Conservation (phyloP, 2,329 filamentous ascomycete species). For the Endocalyx cinctus region DNA sequence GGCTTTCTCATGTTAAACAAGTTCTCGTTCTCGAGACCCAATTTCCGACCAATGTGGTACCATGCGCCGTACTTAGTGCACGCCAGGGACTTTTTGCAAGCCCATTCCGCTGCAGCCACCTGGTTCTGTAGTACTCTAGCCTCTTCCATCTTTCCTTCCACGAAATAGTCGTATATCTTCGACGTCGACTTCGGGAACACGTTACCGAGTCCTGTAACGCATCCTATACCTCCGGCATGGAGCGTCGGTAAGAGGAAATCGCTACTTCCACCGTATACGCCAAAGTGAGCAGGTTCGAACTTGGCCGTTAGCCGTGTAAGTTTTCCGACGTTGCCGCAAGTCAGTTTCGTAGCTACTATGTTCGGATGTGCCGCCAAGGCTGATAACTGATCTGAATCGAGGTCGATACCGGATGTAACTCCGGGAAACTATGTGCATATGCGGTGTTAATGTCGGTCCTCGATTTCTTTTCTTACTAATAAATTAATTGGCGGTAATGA, state of each 20-base stretch:
- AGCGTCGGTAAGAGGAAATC: slow-evolving; percentile 39
- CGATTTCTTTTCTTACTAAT: slow-evolving; percentile 5
- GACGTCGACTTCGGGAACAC: slow-evolving; percentile 40
- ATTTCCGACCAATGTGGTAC: slow-evolving; percentile 32
- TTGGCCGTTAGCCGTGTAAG: slow-evolving; percentile 27
- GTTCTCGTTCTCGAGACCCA: slow-evolving; percentile 31
- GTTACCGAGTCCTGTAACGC: slow-evolving; percentile 42
- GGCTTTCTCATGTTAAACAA: slow-evolving; percentile 39
- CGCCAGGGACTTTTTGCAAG: slow-evolving; percentile 44
- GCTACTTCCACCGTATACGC: slow-evolving; percentile 38
- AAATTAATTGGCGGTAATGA: too few relatives aligned
- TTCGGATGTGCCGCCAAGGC: slow-evolving; percentile 21
- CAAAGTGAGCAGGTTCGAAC: slow-evolving; percentile 34
- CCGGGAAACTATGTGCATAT: slow-evolving; percentile 23
- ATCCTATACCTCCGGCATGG: slow-evolving; percentile 34
- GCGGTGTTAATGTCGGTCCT: slow-evolving; percentile 9
- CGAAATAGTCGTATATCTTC: slow-evolving; percentile 36
- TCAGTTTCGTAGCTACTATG: slow-evolving; percentile 23
- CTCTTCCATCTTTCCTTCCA: slow-evolving; percentile 28
- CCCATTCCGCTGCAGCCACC: slow-evolving; percentile 44
- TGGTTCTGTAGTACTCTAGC: slow-evolving; percentile 36
- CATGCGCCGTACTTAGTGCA: slow-evolving; percentile 43
- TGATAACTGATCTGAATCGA: too few relatives aligned
- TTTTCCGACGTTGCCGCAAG: slow-evolving; percentile 25
- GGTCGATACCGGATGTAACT: slow-evolving; percentile 27